Evolutionary conservation across 345 rosid genomes (phyloP), one percentile per base, ranked within the genome.

Genomic region (Pistacia integerrima): DNA sequence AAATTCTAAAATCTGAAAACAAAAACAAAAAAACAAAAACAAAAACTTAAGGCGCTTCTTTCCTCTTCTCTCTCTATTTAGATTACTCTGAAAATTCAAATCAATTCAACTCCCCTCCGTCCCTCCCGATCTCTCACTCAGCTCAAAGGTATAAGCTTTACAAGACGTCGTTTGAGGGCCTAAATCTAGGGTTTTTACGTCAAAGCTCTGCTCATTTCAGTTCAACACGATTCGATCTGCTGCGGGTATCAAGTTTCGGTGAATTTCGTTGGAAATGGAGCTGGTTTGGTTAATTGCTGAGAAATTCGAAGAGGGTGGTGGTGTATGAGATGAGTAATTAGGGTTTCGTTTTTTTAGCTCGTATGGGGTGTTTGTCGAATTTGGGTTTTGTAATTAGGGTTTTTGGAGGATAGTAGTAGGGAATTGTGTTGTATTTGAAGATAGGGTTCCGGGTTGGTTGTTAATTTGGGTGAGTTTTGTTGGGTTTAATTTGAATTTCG

Each of bases 261-360:
- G 9, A 70, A 72, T 79, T 79, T 48, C 57, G 36, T 36, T 54
- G 35, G 20, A 55, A 58, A 84, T 80, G 85, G 74, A 73, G 58
- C 61, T 13, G 20, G n/a, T 62, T 72, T 65, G 33, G 16, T 69
- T 56, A 25, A 56, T 60, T 79, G 59, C 28, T 51, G 54, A 33
- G 70, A 51, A 65, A 30, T 61, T 48, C 33, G 33, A 30, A 30
- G n/a, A 12, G 70, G 78, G 22, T 72, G 76, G 35, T 33, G 16
- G 49, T 54, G 76, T 67, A 41, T 74, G 62, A 73, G 60, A 67
- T 61, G 67, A 30, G 60, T 67, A 48, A 64, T 74, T 77, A 62
- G 85, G 83, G 77, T 61, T 60, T 62, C 54, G 8, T 74, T 17
- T 55, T 63, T 33, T 2, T 4, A 17, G 65, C 54, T 11, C 67